phyloP scores from a whole-genome alignment of 225 moss, liverwort and hornwort genomes.

The Thuidium tamariscinum region DNA sequence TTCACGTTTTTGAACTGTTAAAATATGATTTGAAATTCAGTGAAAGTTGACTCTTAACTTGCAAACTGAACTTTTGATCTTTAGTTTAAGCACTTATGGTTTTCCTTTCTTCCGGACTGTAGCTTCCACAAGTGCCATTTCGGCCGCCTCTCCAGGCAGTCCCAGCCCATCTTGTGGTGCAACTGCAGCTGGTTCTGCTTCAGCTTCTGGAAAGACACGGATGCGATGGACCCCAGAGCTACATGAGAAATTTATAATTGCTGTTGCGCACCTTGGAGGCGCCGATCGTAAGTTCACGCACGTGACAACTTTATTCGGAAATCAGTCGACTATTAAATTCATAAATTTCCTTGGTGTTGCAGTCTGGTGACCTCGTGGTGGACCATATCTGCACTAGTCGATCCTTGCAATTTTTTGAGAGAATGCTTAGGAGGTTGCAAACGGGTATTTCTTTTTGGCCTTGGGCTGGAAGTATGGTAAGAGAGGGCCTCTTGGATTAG shows the following conservation, averaged over 20 bases:
- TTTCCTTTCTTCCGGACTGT: not conserved
- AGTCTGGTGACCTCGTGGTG: not conserved
- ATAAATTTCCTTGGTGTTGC: not conserved
- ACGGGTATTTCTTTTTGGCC: not conserved
- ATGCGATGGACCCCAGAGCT: slow-evolving; percentile 93
- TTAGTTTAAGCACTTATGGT: not conserved
- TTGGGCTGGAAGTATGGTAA: not conserved
- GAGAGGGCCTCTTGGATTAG: not conserved
- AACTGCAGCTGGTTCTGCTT: slow-evolving; percentile 8
- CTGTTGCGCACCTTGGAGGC: slow-evolving; percentile 76
- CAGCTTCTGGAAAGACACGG: slow-evolving; percentile 45
- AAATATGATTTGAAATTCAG: not conserved
- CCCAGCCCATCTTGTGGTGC: slow-evolving; percentile 42
- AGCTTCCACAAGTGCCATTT: slow-evolving; percentile 44
- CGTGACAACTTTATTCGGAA: not conserved
- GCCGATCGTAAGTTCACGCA: slow-evolving; percentile 71
- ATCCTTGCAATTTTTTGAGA: not conserved
- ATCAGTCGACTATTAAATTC: not conserved
- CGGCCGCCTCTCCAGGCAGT: slow-evolving; percentile 32
- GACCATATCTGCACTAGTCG: not conserved
- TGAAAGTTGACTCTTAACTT: not conserved
- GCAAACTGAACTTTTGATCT: not conserved
- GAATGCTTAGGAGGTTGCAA: not conserved
- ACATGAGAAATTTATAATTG: slow-evolving; percentile 79
- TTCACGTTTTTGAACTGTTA: not conserved